Percentiles rank a stretch among this genome's conserved stretches.
Conservation (phyloP, 2,329 filamentous ascomycete species). For the Apiospora saccharicola region DNA sequence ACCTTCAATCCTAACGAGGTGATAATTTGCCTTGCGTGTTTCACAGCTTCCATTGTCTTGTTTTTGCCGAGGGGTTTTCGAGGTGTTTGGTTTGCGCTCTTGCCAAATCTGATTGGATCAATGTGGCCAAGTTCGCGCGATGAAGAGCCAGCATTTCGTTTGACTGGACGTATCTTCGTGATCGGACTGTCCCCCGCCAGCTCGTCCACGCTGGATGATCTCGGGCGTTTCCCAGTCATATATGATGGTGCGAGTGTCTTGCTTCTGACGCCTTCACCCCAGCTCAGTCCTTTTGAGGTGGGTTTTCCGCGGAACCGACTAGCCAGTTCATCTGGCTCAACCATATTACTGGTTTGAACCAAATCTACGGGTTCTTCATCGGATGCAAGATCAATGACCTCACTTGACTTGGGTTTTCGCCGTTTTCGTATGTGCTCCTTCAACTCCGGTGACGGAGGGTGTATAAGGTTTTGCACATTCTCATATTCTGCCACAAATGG, state of each 20-base stretch:
- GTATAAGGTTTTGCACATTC: not conserved
- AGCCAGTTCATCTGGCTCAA: not conserved
- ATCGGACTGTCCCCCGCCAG: not conserved
- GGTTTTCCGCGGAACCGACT: not conserved
- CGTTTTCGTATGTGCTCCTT: not conserved
- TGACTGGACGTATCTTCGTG: not conserved
- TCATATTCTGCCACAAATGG: not conserved
- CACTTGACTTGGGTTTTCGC: not conserved
- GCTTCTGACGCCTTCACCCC: not conserved
- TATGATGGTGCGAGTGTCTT: not conserved
- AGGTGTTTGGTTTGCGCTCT: not conserved
- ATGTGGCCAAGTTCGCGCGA: not conserved
- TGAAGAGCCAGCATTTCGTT: not conserved
- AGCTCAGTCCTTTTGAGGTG: not conserved
- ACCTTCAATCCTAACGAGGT: not conserved
- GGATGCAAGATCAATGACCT: not conserved
- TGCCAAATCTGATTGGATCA: not conserved
- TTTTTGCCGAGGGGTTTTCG: not conserved
- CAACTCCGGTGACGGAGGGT: not conserved
- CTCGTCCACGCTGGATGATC: not conserved
- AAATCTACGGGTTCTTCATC: slow-evolving; percentile 10
- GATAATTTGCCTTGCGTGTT: not conserved
- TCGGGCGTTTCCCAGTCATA: not conserved
- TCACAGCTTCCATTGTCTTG: not conserved
- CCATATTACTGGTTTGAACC: not conserved